Percentiles rank a stretch among this genome's conserved stretches.
Evolutionary conservation across 495 filamentous ascomycete genomes (phyloP).

Genomic region (Massariosphaeria phaeospora): DNA sequence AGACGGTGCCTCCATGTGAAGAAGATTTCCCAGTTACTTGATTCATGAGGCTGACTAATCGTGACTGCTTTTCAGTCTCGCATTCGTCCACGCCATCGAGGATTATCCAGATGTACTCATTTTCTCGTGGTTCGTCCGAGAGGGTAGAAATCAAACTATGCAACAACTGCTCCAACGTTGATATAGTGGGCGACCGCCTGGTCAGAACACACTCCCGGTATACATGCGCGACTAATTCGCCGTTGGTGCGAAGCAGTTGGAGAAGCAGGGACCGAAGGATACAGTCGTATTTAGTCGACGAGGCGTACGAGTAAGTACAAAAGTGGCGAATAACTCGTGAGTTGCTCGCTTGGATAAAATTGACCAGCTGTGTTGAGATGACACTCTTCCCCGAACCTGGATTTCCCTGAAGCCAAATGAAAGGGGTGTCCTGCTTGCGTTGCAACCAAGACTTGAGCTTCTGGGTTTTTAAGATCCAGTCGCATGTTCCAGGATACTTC

Average conservation of each 20-base stretch:
- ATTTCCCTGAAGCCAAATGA: slow-evolving; percentile 22
- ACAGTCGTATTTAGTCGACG: not conserved
- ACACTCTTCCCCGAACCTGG: slow-evolving; percentile 13
- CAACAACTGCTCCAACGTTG: not conserved
- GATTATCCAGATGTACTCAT: not conserved
- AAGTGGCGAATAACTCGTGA: not conserved
- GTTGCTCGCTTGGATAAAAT: not conserved
- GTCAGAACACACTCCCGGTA: not conserved
- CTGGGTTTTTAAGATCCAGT: slow-evolving; percentile 5
- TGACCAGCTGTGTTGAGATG: slow-evolving; percentile 1
- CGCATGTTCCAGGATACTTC: slow-evolving; percentile 9
- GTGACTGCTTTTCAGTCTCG: not conserved
- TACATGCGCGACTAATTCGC: not conserved
- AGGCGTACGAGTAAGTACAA: not conserved
- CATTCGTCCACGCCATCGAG: slow-evolving; percentile 14
- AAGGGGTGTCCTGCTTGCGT: not conserved
- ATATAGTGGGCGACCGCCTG: not conserved
- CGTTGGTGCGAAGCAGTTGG: not conserved
- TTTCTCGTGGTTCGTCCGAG: not conserved
- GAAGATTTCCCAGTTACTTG: not conserved
- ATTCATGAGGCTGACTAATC: not conserved
- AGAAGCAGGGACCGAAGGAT: not conserved
- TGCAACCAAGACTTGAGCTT: slow-evolving; percentile 8
- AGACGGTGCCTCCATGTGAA: not conserved
- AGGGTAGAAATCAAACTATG: not conserved